Evolutionary conservation across 2,329 filamentous ascomycete species (phyloP).

Genomic region (Microdochium nivale): DNA sequence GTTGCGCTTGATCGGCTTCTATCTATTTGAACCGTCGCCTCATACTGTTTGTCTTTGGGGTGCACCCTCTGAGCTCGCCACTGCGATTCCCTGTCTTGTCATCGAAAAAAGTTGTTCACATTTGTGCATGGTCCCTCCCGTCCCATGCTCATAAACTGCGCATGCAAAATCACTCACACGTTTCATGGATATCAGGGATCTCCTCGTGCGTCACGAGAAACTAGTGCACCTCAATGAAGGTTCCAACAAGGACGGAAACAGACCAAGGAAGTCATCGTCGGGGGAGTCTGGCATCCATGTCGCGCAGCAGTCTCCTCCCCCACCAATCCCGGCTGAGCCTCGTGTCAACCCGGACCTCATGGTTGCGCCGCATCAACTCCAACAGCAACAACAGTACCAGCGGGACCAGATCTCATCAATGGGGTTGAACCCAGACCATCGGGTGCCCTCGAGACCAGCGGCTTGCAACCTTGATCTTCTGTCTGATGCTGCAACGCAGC

Average conservation of each 20-base stretch:
- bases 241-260: slow-evolving; percentile 40
- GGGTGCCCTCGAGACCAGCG: slow-evolving; percentile 32
- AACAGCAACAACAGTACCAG: slow-evolving; percentile 28
- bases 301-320: slow-evolving; percentile 18
- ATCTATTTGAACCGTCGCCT: background rate
- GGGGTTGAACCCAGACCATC: slow-evolving; percentile 28
- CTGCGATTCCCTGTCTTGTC: background rate
- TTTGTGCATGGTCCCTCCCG: background rate
- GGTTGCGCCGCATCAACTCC: slow-evolving; percentile 28
- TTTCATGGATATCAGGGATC: slow-evolving; percentile 52
- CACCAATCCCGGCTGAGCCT: slow-evolving; percentile 36
- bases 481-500: slow-evolving; percentile 47
- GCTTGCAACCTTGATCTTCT: slow-evolving; percentile 50
- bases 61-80: too few relatives aligned
- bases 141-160: background rate
- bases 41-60: background rate
- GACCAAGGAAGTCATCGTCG: slow-evolving; percentile 43
- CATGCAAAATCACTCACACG: background rate
- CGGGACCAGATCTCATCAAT: slow-evolving; percentile 3
- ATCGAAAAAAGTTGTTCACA: too few relatives aligned
- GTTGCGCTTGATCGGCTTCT: background rate
- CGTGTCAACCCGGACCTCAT: slow-evolving; percentile 38
- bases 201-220: slow-evolving; percentile 56
- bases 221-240: slow-evolving; percentile 55
- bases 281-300: slow-evolving; percentile 20